A percentile compares a stretch with the other conserved stretches of the same genome.
Evolutionary conservation across 139 green algal genomes (phyloP).

Genomic region (Diplosphaera chodatii): DNA sequence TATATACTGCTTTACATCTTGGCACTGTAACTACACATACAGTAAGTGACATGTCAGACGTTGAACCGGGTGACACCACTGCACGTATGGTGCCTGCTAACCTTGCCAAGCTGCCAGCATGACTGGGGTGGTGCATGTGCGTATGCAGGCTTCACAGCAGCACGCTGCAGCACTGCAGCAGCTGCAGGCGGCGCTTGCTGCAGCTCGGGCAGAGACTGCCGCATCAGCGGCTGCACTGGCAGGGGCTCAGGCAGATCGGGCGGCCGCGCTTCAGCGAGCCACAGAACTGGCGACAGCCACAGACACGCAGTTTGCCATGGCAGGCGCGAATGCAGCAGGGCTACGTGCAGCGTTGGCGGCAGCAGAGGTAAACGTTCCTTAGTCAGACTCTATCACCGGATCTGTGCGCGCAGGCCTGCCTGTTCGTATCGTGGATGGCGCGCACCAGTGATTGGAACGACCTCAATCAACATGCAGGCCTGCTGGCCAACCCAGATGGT

Average conservation of each 20-base stretch:
- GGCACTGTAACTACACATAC: not conserved
- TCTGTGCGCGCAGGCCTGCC: too few species aligned
- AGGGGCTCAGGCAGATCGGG: not conserved
- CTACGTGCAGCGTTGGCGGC: not conserved
- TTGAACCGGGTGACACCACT: too few species aligned
- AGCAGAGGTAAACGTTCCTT: too few species aligned
- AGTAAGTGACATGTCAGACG: too few species aligned
- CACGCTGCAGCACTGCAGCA: not conserved
- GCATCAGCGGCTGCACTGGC: not conserved
- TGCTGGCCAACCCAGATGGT: too few species aligned
- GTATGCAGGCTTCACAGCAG: not conserved
- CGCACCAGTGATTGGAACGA: too few species aligned
- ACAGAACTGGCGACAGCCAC: slow-evolving; percentile 12
- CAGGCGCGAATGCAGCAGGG: not conserved
- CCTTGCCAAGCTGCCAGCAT: too few species aligned
- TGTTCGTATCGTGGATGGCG: too few species aligned
- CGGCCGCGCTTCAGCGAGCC: not conserved
- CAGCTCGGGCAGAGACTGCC: not conserved
- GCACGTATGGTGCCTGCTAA: too few species aligned
- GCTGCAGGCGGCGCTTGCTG: not conserved
- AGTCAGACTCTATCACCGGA: too few species aligned
- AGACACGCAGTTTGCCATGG: not conserved
- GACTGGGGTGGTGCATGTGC: not conserved
- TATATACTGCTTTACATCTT: not conserved
- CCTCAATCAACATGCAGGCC: too few species aligned